These are phyloP conservation scores for Podospora didyma DNA, from an alignment of 495 filamentous ascomycete genomes.

Conservation along the genomic window DNA sequence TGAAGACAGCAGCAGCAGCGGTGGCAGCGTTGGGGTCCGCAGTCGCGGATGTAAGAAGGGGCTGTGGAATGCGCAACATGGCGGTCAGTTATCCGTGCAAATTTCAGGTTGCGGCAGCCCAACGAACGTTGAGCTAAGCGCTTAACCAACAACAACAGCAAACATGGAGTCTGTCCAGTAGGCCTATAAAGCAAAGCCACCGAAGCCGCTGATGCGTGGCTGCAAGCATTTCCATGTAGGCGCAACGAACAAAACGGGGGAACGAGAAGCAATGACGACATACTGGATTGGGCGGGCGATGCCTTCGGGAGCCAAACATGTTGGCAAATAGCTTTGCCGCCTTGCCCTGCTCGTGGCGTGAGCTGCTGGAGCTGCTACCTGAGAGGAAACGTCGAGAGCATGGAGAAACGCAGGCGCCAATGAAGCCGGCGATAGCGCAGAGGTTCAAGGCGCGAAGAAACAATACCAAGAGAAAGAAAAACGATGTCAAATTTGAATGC, in stretches of 20 bases:
- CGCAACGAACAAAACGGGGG: constrained; percentile 8
- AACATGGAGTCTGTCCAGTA: not conserved
- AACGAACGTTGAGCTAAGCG: too few relatives aligned
- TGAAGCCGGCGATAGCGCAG: not conserved
- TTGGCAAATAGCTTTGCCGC: not conserved
- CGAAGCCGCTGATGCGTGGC: not conserved
- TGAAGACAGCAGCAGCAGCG: constrained; percentile 78
- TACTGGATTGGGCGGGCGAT: constrained; percentile 43
- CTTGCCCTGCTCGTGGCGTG: constrained; percentile 7
- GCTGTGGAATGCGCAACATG: constrained; percentile 5
- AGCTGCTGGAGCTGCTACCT: not conserved
- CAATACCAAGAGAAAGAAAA: too few relatives aligned
- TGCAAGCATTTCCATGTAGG: not conserved
- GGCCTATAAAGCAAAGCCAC: not conserved
- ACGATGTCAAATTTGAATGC: not conserved
- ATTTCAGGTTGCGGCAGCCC: not conserved
- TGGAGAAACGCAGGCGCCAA: not conserved
- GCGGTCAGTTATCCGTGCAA: constrained; percentile 9
- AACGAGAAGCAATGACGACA: constrained; percentile 31
- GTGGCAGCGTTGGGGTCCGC: constrained; percentile 67
- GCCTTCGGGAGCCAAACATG: constrained; percentile 46
- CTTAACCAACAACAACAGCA: too few relatives aligned
- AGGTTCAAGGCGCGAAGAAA: not conserved
- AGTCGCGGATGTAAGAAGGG: constrained; percentile 58
- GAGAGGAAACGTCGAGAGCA: not conserved